Evolutionary conservation across 2,329 filamentous ascomycete species (phyloP).

Genomic region (Neurospora sp.): DNA sequence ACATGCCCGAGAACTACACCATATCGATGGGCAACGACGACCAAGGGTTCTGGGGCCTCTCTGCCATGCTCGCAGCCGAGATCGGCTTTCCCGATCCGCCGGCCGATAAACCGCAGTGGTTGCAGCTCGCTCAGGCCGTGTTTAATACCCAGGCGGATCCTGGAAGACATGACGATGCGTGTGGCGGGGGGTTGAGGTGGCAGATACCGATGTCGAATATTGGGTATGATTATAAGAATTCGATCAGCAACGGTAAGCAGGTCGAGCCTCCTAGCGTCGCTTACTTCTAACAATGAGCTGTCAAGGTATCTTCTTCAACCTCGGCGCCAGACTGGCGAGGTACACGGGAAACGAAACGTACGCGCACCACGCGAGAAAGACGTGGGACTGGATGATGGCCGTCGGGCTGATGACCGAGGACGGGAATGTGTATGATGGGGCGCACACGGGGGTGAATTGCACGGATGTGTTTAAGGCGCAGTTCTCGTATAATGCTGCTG

Average conservation of each 20-base stretch:
- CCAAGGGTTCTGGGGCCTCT: slow-evolving; percentile 59
- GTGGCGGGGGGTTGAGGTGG: slow-evolving; percentile 63
- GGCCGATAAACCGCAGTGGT: slow-evolving; percentile 43
- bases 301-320: slow-evolving; percentile 26
- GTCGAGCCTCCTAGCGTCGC: too few species aligned
- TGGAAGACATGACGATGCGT: slow-evolving; percentile 29
- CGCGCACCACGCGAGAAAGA: slow-evolving; percentile 38
- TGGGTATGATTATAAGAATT: slow-evolving; percentile 52
- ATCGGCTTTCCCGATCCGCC: slow-evolving; percentile 49
- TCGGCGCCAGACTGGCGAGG: slow-evolving; percentile 42
- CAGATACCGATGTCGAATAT: slow-evolving; percentile 62
- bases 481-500: slow-evolving; percentile 50
- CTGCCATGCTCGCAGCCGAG: slow-evolving; percentile 57
- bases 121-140: slow-evolving; percentile 44
- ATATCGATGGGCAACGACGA: slow-evolving; percentile 52
- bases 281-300: background rate
- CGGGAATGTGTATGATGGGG: slow-evolving; percentile 52
- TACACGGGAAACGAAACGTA: slow-evolving; percentile 46
- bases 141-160: slow-evolving; percentile 27
- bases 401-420: slow-evolving; percentile 14
- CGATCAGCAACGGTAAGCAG: slow-evolving; percentile 24
- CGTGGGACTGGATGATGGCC: slow-evolving; percentile 38
- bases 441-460: slow-evolving; percentile 41
- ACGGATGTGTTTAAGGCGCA: slow-evolving; percentile 43
- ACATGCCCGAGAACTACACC: slow-evolving; percentile 49